Conservation (phyloP, 345 rosid species). For the Nasturtium officinale region DNA sequence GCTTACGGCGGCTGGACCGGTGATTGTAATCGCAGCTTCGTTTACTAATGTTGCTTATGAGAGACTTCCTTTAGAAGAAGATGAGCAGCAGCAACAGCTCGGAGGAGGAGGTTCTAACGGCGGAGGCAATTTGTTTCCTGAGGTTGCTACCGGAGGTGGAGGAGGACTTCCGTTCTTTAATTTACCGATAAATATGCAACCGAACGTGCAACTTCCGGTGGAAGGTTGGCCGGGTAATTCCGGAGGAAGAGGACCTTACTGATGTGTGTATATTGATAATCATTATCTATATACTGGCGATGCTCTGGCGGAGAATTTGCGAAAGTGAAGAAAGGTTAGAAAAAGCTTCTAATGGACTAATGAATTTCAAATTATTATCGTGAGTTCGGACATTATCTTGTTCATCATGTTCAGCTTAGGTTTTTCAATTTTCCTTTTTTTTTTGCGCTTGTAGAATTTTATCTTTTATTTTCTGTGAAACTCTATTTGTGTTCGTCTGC, state of each 20-base stretch:
- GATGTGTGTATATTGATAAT: conserved; percentile 29
- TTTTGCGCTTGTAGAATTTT: conserved; percentile 40
- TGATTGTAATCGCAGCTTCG: conserved; percentile 89
- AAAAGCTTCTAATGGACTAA: conserved; percentile 36
- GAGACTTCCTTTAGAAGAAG: conserved; percentile 92
- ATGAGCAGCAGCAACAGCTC: conserved; percentile 66
- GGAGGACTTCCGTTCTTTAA: conserved; percentile 94
- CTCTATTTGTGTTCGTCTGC: conserved; percentile 41
- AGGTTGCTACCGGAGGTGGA: conserved; percentile 39
- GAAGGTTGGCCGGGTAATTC: conserved; percentile 91
- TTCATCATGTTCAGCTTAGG: conserved; percentile 37
- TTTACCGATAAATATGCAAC: conserved; percentile 77
- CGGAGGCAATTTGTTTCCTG: conserved; percentile 41
- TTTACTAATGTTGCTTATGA: conserved; percentile 97
- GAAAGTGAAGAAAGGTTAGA: conserved; percentile 43
- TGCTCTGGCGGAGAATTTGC: conserved; percentile 32
- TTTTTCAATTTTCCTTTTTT: conserved; percentile 2
- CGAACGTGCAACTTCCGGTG: conserved; percentile 69
- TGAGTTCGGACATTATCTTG: conserved; percentile 37
- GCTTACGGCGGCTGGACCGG: conserved; percentile 93
- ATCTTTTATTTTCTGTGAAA: conserved; percentile 32
- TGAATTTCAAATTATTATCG: conserved; percentile 36
- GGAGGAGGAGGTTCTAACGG: conserved; percentile 44
- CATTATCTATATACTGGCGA: conserved; percentile 34
- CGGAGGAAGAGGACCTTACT: conserved; percentile 59